phyloP scores from a whole-genome alignment of 768 basidiomycete genomes.

The Xerocomellus intermedius region DNA sequence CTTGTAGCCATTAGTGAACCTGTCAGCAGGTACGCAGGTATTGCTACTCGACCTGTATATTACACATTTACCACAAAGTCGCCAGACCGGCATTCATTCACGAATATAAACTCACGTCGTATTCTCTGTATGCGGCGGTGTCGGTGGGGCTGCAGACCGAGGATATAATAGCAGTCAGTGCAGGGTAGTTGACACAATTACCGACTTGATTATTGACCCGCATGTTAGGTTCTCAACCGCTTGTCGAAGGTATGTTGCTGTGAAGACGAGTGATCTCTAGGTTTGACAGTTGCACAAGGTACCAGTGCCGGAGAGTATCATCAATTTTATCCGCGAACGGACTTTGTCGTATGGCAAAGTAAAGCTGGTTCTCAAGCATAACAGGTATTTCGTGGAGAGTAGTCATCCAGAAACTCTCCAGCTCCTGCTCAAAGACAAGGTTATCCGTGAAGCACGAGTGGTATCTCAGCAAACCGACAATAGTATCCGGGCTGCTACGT shows the following conservation, averaged over 20 bases:
- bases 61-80: conserved; percentile 14
- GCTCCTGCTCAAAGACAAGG: conserved; percentile 77
- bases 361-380: conserved; percentile 96
- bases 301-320: conserved; percentile 86
- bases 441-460: conserved; percentile 83
- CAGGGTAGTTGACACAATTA: conserved; percentile 15
- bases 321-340: conserved; percentile 85
- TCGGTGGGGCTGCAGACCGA: conserved; percentile 97
- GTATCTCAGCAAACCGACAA: conserved; percentile 65
- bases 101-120: conserved; percentile 98
- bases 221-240: conserved; percentile 67
- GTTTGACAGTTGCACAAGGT: conserved; percentile 49
- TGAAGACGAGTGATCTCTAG: conserved; percentile 1
- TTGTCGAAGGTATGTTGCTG: conserved; percentile 57
- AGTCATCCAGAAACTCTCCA: conserved; percentile 93
- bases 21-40: conserved; percentile 82
- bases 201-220: conserved; percentile 34
- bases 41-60: conserved; percentile 28
- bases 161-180: conserved; percentile 93
- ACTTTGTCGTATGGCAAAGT: conserved; percentile 98
- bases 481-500: conserved; percentile 72
- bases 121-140: conserved; percentile 97
- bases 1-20: conserved; percentile 97
- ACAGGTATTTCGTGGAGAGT: conserved; percentile 96
- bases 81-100: conserved; percentile 93